A percentile compares a stretch with the other conserved stretches of the same genome.
phyloP scores from a whole-genome alignment of 768 basidiomycete genomes.

The Mycena rosella region DNA sequence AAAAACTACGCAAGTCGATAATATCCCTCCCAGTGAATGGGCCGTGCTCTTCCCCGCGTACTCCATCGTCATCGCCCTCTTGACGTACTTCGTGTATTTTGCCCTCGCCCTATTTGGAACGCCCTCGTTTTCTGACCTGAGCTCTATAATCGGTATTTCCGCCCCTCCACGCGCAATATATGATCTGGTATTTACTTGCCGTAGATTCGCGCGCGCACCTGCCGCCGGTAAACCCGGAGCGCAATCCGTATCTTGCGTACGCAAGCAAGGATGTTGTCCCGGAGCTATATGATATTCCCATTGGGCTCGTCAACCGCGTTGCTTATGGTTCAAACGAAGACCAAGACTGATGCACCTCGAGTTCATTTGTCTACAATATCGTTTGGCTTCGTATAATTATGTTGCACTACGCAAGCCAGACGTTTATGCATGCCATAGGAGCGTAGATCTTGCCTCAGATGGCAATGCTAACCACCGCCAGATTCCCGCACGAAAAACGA shows the following conservation, averaged over 20 bases:
- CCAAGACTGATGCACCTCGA: too few species aligned
- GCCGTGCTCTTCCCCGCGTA: slow-evolving; percentile 85
- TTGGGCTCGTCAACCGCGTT: slow-evolving; percentile 83
- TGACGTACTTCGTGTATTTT: slow-evolving; percentile 84
- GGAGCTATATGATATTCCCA: slow-evolving; percentile 85
- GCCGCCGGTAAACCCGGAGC: slow-evolving; percentile 51
- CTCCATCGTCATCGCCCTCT: slow-evolving; percentile 74
- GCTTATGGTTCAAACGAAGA: slow-evolving; percentile 54
- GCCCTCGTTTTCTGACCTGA: slow-evolving; percentile 76
- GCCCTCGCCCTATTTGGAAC: slow-evolving; percentile 79
- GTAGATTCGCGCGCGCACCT: slow-evolving; percentile 71
- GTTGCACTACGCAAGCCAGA: too few species aligned
- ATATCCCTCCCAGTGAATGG: slow-evolving; percentile 76
- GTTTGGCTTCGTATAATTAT: too few species aligned
- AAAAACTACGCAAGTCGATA: slow-evolving; percentile 10
- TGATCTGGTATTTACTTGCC: slow-evolving; percentile 13
- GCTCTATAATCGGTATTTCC: slow-evolving; percentile 73
- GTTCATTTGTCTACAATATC: too few species aligned
- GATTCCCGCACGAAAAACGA: too few species aligned
- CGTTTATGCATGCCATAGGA: too few species aligned
- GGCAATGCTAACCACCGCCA: too few species aligned
- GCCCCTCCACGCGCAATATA: slow-evolving; percentile 6
- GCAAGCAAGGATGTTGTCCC: slow-evolving; percentile 64
- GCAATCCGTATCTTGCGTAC: slow-evolving; percentile 64
- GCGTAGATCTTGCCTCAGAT: too few species aligned